Conservation (phyloP, 2,329 filamentous ascomycete genomes). For the Mollisia scopiformis region DNA sequence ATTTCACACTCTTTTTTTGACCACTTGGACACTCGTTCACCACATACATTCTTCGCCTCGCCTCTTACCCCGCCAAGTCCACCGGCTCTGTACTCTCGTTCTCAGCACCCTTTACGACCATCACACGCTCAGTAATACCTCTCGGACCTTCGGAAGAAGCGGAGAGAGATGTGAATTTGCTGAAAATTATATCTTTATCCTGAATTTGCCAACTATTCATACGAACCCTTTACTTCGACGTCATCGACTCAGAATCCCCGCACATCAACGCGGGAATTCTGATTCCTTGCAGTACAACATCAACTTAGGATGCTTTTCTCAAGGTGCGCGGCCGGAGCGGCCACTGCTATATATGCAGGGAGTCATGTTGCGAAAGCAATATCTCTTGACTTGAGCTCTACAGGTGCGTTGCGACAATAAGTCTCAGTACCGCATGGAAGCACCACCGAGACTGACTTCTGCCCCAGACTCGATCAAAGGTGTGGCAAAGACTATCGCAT, state of each 20-base stretch:
- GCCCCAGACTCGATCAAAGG: constrained; percentile 35
- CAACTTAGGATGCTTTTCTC: background rate
- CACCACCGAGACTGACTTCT: background rate
- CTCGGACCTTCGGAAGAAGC: background rate
- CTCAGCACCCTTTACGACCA: background rate
- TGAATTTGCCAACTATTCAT: background rate
- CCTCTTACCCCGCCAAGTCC: background rate
- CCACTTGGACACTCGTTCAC: background rate
- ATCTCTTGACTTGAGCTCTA: constrained; percentile 29
- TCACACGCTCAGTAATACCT: background rate
- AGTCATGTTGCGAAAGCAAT: background rate
- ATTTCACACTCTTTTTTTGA: background rate
- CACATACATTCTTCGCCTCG: background rate
- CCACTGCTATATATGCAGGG: background rate
- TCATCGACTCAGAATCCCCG: background rate
- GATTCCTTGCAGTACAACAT: background rate
- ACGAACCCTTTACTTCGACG: background rate
- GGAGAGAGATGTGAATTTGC: background rate
- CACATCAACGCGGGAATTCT: background rate
- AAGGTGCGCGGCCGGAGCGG: background rate
- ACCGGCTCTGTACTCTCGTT: background rate
- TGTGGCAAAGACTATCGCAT: constrained; percentile 40
- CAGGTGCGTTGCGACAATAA: constrained; percentile 20
- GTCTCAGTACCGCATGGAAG: background rate
- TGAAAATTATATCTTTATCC: background rate